These are phyloP conservation scores for Isatis tinctoria DNA, from an alignment of 345 rosid species.

Conservation along the genomic window DNA sequence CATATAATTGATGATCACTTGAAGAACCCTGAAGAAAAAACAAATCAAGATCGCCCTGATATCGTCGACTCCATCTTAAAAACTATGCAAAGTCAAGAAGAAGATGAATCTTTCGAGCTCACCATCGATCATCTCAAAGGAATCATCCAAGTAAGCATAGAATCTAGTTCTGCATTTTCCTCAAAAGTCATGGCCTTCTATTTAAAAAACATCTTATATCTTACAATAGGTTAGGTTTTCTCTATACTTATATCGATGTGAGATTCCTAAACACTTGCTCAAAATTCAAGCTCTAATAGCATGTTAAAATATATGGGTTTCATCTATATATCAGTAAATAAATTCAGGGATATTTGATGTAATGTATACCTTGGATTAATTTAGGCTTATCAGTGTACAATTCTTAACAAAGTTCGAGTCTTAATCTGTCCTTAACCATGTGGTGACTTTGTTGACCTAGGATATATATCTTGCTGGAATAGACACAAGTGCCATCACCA, in stretches of 20 bases:
- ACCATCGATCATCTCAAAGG: slow-evolving; percentile 21
- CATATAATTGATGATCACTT: slow-evolving; percentile 4
- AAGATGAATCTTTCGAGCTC: slow-evolving; percentile 3
- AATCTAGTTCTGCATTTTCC: not conserved
- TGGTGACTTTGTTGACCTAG: not conserved
- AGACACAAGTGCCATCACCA: slow-evolving; percentile 21
- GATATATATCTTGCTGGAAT: slow-evolving; percentile 19
- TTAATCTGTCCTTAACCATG: not conserved
- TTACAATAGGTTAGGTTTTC: too few species aligned
- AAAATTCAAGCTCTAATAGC: too few species aligned
- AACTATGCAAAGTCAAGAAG: not conserved
- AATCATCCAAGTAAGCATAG: not conserved
- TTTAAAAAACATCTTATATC: too few species aligned
- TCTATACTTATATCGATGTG: too few species aligned
- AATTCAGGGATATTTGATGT: too few species aligned
- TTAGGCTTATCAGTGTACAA: not conserved
- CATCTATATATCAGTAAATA: not conserved
- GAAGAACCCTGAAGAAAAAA: not conserved
- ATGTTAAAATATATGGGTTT: not conserved
- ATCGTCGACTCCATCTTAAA: slow-evolving; percentile 5
- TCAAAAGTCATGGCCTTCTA: too few species aligned
- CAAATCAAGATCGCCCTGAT: slow-evolving; percentile 18
- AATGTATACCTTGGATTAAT: not conserved
- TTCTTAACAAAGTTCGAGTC: not conserved
- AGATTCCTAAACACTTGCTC: too few species aligned